These are phyloP conservation scores for Tetrapyrgos nigripes DNA, from an alignment of 1,284 basidiomycete genomes.

Conservation along the genomic window DNA sequence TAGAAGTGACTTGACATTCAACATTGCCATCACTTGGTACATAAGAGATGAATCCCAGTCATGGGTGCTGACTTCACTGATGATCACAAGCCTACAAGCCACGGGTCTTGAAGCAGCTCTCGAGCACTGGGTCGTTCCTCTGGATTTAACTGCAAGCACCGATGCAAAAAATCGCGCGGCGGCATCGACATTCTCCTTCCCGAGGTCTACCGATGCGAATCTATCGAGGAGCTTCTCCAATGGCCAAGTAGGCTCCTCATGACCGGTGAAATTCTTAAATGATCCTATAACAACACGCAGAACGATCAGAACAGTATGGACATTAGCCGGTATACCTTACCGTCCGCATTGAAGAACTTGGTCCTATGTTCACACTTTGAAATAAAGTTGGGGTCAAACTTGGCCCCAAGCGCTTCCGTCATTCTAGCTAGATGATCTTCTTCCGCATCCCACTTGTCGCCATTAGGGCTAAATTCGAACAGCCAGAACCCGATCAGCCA, in stretches of 20 bases:
- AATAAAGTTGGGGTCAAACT: slow-evolving; percentile 17
- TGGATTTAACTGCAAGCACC: slow-evolving; percentile 5
- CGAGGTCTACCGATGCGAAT: slow-evolving; percentile 1
- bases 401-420: slow-evolving; percentile 23
- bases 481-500: slow-evolving; percentile 24
- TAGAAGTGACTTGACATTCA: no score
- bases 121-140: slow-evolving; percentile 10
- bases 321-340: not conserved
- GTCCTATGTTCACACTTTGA: slow-evolving; percentile 1
- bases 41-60: no score
- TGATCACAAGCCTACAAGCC: slow-evolving; percentile 1
- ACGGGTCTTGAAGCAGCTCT: slow-evolving; percentile 12
- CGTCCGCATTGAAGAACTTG: slow-evolving; percentile 1
- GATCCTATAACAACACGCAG: not conserved
- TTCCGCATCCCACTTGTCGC: slow-evolving; percentile 26
- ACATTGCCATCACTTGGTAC: no score
- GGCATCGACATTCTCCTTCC: not conserved
- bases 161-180: not conserved
- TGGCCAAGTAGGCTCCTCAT: slow-evolving; percentile 6
- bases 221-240: not conserved
- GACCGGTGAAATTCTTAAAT: not conserved
- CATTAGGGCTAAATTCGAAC: slow-evolving; percentile 17
- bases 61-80: no score
- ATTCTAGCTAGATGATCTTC: slow-evolving; percentile 32
- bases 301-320: not conserved